Percentiles rank a stretch among this genome's conserved stretches.
Evolutionary conservation across 176 grass and related monocot species (phyloP).

Genomic region (Thinopyrum elongatum): DNA sequence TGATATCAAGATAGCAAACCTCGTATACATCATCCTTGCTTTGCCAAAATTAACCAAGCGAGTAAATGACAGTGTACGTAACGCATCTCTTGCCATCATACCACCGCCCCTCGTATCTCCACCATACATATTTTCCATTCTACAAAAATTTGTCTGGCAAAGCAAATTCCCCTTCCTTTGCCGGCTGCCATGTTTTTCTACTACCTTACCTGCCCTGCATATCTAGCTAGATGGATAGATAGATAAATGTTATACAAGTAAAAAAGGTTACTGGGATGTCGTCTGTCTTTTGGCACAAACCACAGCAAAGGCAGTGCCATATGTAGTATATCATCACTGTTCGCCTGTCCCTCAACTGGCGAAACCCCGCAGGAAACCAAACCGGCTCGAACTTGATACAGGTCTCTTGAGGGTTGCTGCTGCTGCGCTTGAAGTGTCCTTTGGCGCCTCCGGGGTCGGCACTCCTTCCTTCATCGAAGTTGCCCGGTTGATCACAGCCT

Average conservation of each 20-base stretch:
- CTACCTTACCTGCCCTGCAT: not conserved
- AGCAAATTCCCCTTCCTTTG: not conserved
- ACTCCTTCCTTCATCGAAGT: slow-evolving; percentile 42
- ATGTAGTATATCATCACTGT: not conserved
- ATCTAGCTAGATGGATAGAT: slow-evolving; percentile 8
- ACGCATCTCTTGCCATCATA: not conserved
- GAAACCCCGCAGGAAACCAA: slow-evolving; percentile 38
- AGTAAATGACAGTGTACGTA: not conserved
- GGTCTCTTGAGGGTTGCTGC: slow-evolving; percentile 4
- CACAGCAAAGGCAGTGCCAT: slow-evolving; percentile 10
- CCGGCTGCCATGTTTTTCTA: not conserved
- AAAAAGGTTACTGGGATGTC: slow-evolving; percentile 9
- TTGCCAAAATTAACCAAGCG: not conserved
- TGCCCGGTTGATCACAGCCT: slow-evolving; percentile 24
- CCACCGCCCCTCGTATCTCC: too few relatives aligned
- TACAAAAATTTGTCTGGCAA: slow-evolving; percentile 24
- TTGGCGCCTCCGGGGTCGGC: not conserved
- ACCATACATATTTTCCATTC: not conserved
- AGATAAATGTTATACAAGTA: slow-evolving; percentile 12
- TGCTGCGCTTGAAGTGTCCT: not conserved
- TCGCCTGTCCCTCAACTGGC: slow-evolving; percentile 24
- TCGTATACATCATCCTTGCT: not conserved
- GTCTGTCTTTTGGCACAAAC: slow-evolving; percentile 27
- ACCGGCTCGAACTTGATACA: slow-evolving; percentile 25
- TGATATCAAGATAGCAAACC: not conserved